Conservation (phyloP, 208 protist species). For the Crithidia fasciculata region DNA sequence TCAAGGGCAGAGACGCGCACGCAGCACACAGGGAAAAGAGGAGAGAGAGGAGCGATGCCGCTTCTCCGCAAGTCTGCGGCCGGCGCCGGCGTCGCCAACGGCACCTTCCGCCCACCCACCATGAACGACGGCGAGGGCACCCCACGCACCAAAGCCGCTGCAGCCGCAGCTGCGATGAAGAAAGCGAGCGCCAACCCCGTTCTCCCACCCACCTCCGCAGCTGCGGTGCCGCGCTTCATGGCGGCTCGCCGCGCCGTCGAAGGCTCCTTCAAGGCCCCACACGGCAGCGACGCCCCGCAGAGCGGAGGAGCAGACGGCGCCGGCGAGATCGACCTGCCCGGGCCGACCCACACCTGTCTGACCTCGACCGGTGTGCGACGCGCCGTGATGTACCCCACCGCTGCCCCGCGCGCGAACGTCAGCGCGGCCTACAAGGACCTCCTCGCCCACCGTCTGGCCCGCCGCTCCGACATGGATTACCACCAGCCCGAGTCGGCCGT, state of each 20-base stretch:
- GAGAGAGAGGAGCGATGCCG: conserved; percentile 25
- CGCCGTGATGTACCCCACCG: conserved; percentile 31
- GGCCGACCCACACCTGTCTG: conserved; percentile 17
- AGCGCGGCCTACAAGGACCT: conserved; percentile 16
- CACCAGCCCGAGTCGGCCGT: conserved; percentile 59
- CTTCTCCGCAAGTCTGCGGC: conserved; percentile 40
- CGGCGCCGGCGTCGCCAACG: conserved; percentile 26
- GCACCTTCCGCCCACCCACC: conserved; percentile 44
- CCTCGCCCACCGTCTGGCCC: conserved; percentile 36
- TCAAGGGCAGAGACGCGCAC: too few species aligned
- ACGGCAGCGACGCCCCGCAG: too few species aligned
- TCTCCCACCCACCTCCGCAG: conserved; percentile 16
- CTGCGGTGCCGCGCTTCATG: conserved; percentile 40
- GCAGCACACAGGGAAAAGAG: too few species aligned
- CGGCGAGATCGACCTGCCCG: conserved; percentile 4
- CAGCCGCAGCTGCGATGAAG: background rate
- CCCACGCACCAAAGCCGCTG: background rate
- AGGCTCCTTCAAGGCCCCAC: conserved; percentile 10
- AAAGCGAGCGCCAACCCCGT: conserved; percentile 16
- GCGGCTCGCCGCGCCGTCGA: conserved; percentile 12
- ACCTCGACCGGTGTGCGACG: conserved; percentile 29
- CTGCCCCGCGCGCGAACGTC: background rate
- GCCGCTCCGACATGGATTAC: conserved; percentile 73
- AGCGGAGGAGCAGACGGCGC: background rate
- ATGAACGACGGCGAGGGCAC: conserved; percentile 7